These are phyloP conservation scores for Castanea crenata DNA, from an alignment of 306 rosid species.

Conservation along the genomic window DNA sequence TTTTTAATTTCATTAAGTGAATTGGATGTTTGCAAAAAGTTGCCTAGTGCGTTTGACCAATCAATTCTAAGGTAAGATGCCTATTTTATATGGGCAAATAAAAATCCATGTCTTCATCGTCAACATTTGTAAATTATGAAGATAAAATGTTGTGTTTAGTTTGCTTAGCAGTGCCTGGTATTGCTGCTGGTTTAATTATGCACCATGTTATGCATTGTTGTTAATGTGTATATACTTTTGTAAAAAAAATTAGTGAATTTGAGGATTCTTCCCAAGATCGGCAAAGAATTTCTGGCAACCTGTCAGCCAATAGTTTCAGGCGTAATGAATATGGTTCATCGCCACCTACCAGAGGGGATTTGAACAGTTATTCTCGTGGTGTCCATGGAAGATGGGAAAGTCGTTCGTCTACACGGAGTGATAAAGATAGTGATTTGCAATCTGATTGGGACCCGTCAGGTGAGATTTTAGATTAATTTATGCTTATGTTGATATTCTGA, in stretches of 20 bases:
- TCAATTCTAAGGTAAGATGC: constrained; percentile 63
- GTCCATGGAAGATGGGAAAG: constrained; percentile 82
- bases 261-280: constrained; percentile 68
- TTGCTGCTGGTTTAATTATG: neutral
- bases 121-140: neutral
- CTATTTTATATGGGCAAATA: neutral
- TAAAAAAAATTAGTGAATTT: constrained; percentile 58
- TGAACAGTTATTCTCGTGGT: constrained; percentile 55
- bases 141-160: neutral
- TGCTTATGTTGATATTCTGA: neutral
- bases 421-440: constrained; percentile 77
- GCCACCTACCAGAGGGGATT: constrained; percentile 82
- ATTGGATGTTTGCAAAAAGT: constrained; percentile 70
- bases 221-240: constrained; percentile 4
- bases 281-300: constrained; percentile 62
- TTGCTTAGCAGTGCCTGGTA: neutral
- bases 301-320: constrained; percentile 58
- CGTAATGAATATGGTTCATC: constrained; percentile 74
- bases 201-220: constrained; percentile 22
- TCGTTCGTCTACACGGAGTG: constrained; percentile 75
- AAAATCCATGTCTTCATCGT: neutral
- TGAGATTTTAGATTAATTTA: constrained; percentile 36
- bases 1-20: constrained; percentile 74
- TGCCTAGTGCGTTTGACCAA: constrained; percentile 77
- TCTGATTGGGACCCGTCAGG: constrained; percentile 79